Conservation (phyloP, 2,329 filamentous ascomycete genomes). For the Colletotrichum phormii region DNA sequence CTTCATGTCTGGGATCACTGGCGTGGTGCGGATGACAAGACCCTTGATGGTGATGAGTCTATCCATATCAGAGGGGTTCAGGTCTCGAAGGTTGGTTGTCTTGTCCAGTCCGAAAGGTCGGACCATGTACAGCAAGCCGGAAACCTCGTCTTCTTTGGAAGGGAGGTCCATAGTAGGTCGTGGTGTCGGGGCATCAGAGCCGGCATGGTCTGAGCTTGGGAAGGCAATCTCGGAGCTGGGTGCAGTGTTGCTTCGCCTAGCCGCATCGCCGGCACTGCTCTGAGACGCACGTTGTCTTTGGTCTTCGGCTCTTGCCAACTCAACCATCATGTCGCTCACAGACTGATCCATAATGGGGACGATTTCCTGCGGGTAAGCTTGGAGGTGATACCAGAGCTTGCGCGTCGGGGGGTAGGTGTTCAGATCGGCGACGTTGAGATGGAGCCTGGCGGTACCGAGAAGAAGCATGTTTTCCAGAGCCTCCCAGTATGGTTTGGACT, state of each 20-base stretch:
- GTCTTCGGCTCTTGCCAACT: slow-evolving; percentile 85
- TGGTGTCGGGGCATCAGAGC: slow-evolving; percentile 54
- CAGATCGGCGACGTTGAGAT: slow-evolving; percentile 88
- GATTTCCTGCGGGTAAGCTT: slow-evolving; percentile 95
- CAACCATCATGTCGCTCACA: slow-evolving; percentile 92
- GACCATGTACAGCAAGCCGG: slow-evolving; percentile 84
- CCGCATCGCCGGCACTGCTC: slow-evolving; percentile 60
- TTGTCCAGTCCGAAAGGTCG: slow-evolving; percentile 90
- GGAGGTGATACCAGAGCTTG: slow-evolving; percentile 95
- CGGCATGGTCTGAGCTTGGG: slow-evolving; percentile 81
- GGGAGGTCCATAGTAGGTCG: slow-evolving; percentile 60
- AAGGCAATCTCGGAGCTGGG: slow-evolving; percentile 81
- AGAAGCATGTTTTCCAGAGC: slow-evolving; percentile 92
- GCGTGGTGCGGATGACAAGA: slow-evolving; percentile 93
- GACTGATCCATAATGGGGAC: slow-evolving; percentile 96
- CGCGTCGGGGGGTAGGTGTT: slow-evolving; percentile 92
- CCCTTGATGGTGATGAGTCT: slow-evolving; percentile 96
- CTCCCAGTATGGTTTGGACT: slow-evolving; percentile 84
- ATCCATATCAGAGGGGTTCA: slow-evolving; percentile 89
- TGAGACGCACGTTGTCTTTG: slow-evolving; percentile 74
- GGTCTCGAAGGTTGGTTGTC: slow-evolving; percentile 89
- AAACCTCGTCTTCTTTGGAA: slow-evolving; percentile 83
- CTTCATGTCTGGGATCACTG: slow-evolving; percentile 99
- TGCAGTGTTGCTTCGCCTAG: slow-evolving; percentile 49
- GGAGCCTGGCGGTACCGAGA: slow-evolving; percentile 84